Percentiles rank a stretch among this genome's conserved stretches.
Conservation (phyloP, 768 basidiomycete genomes). For the Lactarius trivialis region DNA sequence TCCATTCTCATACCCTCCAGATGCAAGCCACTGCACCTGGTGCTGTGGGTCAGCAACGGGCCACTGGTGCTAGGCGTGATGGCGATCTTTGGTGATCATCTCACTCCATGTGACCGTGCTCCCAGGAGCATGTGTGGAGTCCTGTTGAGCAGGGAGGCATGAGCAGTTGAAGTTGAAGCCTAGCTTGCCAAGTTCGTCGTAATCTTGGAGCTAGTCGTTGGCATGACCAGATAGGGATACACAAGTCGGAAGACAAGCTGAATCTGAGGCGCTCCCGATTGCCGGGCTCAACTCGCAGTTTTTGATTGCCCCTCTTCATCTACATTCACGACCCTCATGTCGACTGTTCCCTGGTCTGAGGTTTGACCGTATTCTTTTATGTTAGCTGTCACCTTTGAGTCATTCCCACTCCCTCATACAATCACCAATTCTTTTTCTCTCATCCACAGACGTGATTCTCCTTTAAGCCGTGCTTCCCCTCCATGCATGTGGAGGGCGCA, state of each 20-base stretch:
- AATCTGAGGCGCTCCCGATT: constrained; percentile 14
- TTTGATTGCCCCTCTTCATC: constrained; percentile 13
- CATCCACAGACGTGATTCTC: constrained; percentile 71
- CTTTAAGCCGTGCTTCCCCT: constrained; percentile 38
- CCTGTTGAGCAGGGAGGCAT: constrained; percentile 41
- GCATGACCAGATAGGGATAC: constrained; percentile 34
- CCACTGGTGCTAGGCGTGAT: constrained; percentile 34
- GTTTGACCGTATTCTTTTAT: constrained; percentile 17
- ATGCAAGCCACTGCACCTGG: constrained; percentile 53
- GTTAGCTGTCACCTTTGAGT: constrained; percentile 16
- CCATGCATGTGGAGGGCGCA: constrained; percentile 1
- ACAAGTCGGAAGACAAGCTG: constrained; percentile 22
- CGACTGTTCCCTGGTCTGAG: constrained; percentile 18
- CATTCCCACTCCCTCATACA: constrained; percentile 29
- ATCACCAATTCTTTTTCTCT: constrained; percentile 35
- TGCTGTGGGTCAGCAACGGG: constrained; percentile 41
- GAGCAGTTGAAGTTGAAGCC: constrained; percentile 30
- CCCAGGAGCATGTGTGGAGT: constrained; percentile 38
- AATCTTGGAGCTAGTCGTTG: constrained; percentile 34
- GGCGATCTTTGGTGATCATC: constrained; percentile 43
- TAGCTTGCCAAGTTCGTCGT: constrained; percentile 30
- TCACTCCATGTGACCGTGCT: constrained; percentile 18
- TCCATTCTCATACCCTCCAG: constrained; percentile 78
- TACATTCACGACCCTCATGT: constrained; percentile 14
- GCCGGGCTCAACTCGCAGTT: constrained; percentile 8